These are phyloP conservation scores for Serendipita sp. DNA, from an alignment of 768 basidiomycete genomes.

Conservation along the genomic window DNA sequence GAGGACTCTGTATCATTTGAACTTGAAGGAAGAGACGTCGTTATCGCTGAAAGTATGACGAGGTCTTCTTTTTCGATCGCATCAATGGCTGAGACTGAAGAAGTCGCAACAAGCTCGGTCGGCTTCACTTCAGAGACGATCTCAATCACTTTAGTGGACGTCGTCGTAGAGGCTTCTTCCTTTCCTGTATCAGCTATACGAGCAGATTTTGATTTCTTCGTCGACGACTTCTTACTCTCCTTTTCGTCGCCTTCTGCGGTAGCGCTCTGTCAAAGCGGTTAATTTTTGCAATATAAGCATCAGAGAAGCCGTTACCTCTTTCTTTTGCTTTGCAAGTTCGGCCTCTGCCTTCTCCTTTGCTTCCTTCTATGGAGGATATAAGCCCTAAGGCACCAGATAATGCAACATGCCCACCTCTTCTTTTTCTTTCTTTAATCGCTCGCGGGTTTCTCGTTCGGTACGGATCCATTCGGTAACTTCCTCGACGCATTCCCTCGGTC, in stretches of 20 bases:
- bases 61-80: background rate
- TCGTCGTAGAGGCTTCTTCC: background rate
- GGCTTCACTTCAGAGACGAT: background rate
- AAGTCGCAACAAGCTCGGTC: background rate
- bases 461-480: conserved; percentile 62
- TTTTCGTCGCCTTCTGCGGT: background rate
- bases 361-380: conserved; percentile 35
- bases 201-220: background rate
- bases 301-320: conserved; percentile 29
- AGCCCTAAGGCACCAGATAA: background rate
- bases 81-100: background rate
- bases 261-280: background rate
- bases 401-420: conserved; percentile 21
- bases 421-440: conserved; percentile 53
- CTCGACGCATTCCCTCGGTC: conserved; percentile 71
- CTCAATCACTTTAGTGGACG: background rate
- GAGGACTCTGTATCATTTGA: too few species aligned
- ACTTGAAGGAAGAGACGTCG: background rate
- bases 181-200: background rate
- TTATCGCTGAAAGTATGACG: background rate
- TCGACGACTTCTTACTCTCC: background rate
- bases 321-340: conserved; percentile 45
- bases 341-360: conserved; percentile 64
- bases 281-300: background rate
- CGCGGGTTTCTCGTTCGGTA: conserved; percentile 68